Conservation (phyloP, 495 filamentous ascomycete species). For the Aspergillus steynii region DNA sequence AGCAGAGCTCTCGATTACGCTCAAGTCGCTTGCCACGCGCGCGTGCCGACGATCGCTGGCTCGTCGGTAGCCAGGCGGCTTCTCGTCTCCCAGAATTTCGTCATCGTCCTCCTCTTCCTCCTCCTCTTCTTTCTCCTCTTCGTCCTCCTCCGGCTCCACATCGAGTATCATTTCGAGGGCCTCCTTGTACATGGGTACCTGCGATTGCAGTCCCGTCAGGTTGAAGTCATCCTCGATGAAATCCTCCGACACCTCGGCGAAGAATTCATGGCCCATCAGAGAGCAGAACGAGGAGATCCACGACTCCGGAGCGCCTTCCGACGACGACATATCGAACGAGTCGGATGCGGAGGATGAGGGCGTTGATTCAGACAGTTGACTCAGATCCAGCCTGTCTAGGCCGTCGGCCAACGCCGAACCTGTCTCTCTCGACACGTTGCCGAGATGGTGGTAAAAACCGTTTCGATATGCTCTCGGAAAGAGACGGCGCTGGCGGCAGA, state of each 20-base stretch:
- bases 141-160: constrained; percentile 92
- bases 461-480: constrained; percentile 24
- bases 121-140: constrained; percentile 76
- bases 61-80: constrained; percentile 57
- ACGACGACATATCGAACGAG: constrained; percentile 62
- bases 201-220: constrained; percentile 87
- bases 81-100: constrained; percentile 66
- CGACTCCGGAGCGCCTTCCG: constrained; percentile 83
- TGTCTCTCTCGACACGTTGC: constrained; percentile 55
- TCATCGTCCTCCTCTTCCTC: constrained; percentile 83
- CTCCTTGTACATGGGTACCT: constrained; percentile 99
- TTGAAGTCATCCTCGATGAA: constrained; percentile 99
- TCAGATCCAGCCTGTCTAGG: constrained; percentile 53
- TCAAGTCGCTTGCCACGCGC: constrained; percentile 85
- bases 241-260: constrained; percentile 96
- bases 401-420: constrained; percentile 54
- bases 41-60: constrained; percentile 73
- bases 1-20: constrained; percentile 92
- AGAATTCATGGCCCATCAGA: constrained; percentile 94
- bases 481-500: constrained; percentile 15
- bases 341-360: constrained; percentile 48
- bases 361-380: constrained; percentile 51
- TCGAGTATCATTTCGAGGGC: constrained; percentile 97
- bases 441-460: constrained; percentile 33
- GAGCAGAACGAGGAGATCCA: constrained; percentile 98